Conservation (phyloP, 257 asterid species). For the Apocynum venetum region DNA sequence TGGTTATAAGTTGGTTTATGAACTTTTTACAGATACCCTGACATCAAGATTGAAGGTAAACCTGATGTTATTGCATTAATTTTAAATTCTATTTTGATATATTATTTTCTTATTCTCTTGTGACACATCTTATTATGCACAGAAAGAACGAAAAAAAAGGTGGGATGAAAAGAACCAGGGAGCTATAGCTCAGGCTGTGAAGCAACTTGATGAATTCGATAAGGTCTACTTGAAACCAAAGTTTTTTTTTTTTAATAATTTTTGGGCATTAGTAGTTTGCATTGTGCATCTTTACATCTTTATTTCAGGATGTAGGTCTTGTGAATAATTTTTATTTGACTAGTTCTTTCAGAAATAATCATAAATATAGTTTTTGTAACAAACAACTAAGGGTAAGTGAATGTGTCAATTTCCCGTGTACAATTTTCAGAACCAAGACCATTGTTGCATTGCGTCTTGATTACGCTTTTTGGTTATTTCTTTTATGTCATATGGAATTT, state of each 20-base stretch:
- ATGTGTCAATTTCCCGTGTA: neutral
- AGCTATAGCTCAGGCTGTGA: conserved; percentile 84
- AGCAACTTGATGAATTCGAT: conserved; percentile 82
- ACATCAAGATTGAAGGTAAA: conserved; percentile 77
- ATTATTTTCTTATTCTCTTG: conserved; percentile 11
- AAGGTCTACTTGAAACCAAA: conserved; percentile 34
- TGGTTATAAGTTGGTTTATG: conserved; percentile 82
- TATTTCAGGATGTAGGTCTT: neutral
- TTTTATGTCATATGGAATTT: neutral
- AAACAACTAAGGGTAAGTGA: neutral
- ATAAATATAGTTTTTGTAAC: neutral
- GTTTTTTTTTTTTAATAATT: neutral
- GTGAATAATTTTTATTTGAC: neutral
- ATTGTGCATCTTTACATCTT: neutral
- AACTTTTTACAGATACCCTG: conserved; percentile 73
- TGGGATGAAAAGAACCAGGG: conserved; percentile 93
- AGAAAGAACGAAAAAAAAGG: conserved; percentile 81
- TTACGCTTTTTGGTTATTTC: neutral
- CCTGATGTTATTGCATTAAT: conserved; percentile 1
- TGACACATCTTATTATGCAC: conserved; percentile 30
- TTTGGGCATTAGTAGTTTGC: neutral
- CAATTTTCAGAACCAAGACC: neutral
- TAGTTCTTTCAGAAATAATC: neutral
- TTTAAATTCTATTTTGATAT: conserved; percentile 1
- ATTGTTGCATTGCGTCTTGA: neutral